Evolutionary conservation across 192 early-diverging fungal genomes (phyloP), one percentile per base, ranked within the genome.

Genomic region (Radiomyces spectabilis): DNA sequence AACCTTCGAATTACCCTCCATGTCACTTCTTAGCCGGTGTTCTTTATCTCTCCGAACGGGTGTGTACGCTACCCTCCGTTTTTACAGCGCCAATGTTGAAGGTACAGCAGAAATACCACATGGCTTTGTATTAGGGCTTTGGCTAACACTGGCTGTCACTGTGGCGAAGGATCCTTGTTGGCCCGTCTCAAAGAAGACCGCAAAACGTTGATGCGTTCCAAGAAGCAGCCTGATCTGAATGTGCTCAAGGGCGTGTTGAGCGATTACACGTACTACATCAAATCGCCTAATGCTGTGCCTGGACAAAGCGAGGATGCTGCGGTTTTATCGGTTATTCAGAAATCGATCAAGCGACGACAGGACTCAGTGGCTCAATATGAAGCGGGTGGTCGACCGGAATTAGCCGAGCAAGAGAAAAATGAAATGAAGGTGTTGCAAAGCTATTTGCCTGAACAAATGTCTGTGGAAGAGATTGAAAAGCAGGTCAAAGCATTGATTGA

Each of bases 381-480:
- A 27, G 69, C 62, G 4, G 86, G 78, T 5, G 84, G 81, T 7
- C 76, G 94, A 21, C 56, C 68, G 4, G 94, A 97, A 27, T 75
- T 93, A 40, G 89, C 84, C 2, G 75, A 71, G 18, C 60, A 72
- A 24, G 94, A 97, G 61, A 58, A 76, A 47, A 65, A 51, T 19
- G 91, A 93, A 72, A 61, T 85, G 38, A 62, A 55, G 7, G 79
- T 92, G 38, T 74, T 94, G 43, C 58, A 74, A 25, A 46, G 65
- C 3, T 96, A 91, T 66, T 52, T 97, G 57, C 94, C 94, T 5
- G 55, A 74, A 34, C 89, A 90, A 74, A 78, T 93, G 71, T 74
- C 82, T 1, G 66, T 68, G 6, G 75, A 82, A 44, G 84, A 93
- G 59, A 83, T 97, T 46, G 83, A 82, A 56, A 68, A 50, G 0